Percentiles rank a stretch among this genome's conserved stretches.
Conservation (phyloP, 75 land plant genomes). For the Isoetes taiwanensis region DNA sequence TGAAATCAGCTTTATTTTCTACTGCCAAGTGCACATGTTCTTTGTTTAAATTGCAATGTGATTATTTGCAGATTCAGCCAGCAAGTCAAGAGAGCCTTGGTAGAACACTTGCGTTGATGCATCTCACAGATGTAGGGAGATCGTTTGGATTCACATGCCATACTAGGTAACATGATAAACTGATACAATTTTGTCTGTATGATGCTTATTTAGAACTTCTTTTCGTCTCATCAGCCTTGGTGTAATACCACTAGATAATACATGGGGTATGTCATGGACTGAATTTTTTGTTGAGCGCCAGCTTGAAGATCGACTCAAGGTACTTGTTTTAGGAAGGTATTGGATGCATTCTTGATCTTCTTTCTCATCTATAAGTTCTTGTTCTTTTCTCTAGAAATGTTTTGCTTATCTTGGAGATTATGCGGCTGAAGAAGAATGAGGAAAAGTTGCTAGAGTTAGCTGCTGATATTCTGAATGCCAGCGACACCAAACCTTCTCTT, state of each 20-base stretch:
- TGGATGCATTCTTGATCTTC: not conserved
- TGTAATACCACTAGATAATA: constrained; percentile 15
- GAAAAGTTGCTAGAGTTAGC: constrained; percentile 3
- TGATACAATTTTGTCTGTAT: not conserved
- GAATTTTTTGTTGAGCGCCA: constrained; percentile 21
- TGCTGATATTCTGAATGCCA: not conserved
- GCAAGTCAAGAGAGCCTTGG: constrained; percentile 20
- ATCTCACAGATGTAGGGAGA: constrained; percentile 16
- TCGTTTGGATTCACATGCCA: constrained; percentile 15
- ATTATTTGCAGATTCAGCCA: constrained; percentile 11
- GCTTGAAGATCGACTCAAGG: constrained; percentile 17
- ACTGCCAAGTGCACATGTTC: no score
- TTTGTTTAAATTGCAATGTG: not conserved
- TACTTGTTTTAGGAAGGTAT: not conserved
- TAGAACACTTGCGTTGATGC: constrained; percentile 13
- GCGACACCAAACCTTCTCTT: constrained; percentile 15
- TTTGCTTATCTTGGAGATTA: constrained; percentile 13
- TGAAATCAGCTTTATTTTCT: constrained; percentile 2
- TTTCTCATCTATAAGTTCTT: not conserved
- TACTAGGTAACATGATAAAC: constrained; percentile 12
- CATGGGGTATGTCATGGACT: constrained; percentile 12
- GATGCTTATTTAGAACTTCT: not conserved
- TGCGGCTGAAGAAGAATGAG: constrained; percentile 7
- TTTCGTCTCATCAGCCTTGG: constrained; percentile 14
- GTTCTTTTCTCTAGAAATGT: constrained; percentile 13